Evolutionary conservation across 371 early-diverging fungal species (phyloP), one percentile per base, ranked within the genome.

Genomic region (Thermomucor indicae-seudaticae): DNA sequence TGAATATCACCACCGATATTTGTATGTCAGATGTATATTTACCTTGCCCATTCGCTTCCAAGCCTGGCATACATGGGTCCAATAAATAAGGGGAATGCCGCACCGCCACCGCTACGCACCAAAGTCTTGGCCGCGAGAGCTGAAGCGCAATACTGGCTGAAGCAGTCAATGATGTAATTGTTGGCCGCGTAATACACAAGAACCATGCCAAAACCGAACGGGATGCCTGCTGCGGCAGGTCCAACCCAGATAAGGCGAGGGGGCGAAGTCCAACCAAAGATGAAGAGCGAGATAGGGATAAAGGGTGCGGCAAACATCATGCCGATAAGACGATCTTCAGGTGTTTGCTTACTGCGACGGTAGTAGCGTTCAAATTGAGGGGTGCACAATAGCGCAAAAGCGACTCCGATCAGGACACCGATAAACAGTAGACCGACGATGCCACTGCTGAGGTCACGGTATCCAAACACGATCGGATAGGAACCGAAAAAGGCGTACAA

Each of bases 161-260:
- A 71, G 19, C 66, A 65, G 31, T 75, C 75, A 34, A 71, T 69
- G 24, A 75, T 64, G 22, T 75, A 75, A 41, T 71, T 75, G 31
- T 67, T 68, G 31, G 72, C 67, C 22, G 62, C 35, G 42, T 67
- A 67, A 24, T 69, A 75, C 1, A 68, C 43, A 28, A 63, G 44
- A 10, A 71, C 71, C 75, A 75, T 68, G 14, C 75, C 75, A 55
- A 64, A 59, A 16, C 72, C 75, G 30, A 69, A 68, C 1, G 71
- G 71, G 29, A 75, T 48, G 29, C 71, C 71, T 17, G 72, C 53
- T 12, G 59, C 48, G 17, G 41, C 39, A 20, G 69, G 60, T 2
- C 63, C 66, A 34, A 65, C 61, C 75, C 72, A 71, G n/a, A n/a
- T n/a, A n/a, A n/a, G n/a, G 25, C 65, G 72, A 16, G 51, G 47